phyloP scores from a whole-genome alignment of 2,329 filamentous ascomycete species.

The Diaporthe sp. region DNA sequence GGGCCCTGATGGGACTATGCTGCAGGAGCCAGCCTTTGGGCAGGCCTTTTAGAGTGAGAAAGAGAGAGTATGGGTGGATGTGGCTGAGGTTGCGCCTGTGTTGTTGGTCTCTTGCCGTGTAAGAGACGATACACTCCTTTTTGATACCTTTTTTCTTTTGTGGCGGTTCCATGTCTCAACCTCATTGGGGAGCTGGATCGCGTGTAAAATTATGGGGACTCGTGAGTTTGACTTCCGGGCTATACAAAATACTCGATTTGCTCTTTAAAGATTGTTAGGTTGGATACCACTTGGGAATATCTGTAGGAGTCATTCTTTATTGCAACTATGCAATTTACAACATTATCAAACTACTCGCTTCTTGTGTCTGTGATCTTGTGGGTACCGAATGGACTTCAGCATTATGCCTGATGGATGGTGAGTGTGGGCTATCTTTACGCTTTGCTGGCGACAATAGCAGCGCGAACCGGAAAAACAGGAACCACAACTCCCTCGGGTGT shows the following conservation, averaged over 20 bases:
- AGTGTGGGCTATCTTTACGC: too few relatives aligned
- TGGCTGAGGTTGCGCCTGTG: neutral
- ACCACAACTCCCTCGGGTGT: too few relatives aligned
- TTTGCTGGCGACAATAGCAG: too few relatives aligned
- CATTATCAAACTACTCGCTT: neutral
- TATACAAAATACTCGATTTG: constrained; percentile 20
- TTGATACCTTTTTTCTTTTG: constrained; percentile 34
- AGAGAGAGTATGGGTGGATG: neutral
- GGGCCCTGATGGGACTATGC: constrained; percentile 3
- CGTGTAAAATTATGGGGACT: constrained; percentile 5
- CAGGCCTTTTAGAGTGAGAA: constrained; percentile 26
- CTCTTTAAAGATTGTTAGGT: neutral
- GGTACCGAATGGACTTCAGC: too few relatives aligned
- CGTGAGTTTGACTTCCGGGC: neutral
- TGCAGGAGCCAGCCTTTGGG: constrained; percentile 28
- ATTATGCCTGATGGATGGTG: too few relatives aligned
- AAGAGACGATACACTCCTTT: neutral
- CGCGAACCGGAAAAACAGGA: too few relatives aligned
- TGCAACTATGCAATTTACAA: neutral
- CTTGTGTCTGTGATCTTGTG: neutral
- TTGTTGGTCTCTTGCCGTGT: neutral
- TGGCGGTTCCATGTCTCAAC: neutral
- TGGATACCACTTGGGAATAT: constrained; percentile 21
- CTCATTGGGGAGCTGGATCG: neutral
- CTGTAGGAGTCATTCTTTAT: neutral